Base-by-base conservation (phyloP, 768 basidiomycete species). In the Pilatotrama ljubarskyi region DNA sequence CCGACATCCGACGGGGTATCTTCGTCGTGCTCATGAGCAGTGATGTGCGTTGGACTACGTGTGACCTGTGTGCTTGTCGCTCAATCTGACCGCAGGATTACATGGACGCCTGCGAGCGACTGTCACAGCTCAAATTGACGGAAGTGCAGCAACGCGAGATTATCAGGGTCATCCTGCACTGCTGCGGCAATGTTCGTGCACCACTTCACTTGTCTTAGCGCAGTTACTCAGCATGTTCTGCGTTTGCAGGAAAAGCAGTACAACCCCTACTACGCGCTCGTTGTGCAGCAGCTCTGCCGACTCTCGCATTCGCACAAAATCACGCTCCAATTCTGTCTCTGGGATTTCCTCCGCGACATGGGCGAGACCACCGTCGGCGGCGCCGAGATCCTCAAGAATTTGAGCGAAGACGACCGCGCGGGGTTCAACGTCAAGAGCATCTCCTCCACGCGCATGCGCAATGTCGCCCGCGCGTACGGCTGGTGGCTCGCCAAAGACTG, bases 21-120 rank as follows among this genome's bases (percentile, higher is more conserved):
- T 99, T 99, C 69, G 86, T 95, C 15, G 89, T 95, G 13, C 75
- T 98, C 36, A 97, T 98, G 94, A 96, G 91, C 69, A 91, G 92
- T 65, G 93, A 96, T 69, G 96, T 96, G 69, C 64, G 87, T 75
- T 56, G 25, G 53, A n/a, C 20, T 4, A 24, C 4, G 35, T 24
- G 11, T 24, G 7, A 8, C 1, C 22, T 11, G 22, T 20, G 18
- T 1, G 11, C 13, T 20, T 5, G 20, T 46, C n/a, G 14, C 50
- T 38, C 18, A 51, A 4, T 7, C 36, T 5, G 8, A 17, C 8
- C 9, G 5, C 59, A 98, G 96, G 97, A 99, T 71, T 98, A 93
- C 68, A 77, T 93, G n/a, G 94, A 98, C 68, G 96, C 95, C 1
- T 95, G 91, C 68, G 93, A 96, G 58, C 81, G 94, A n/a, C 74